Evolutionary conservation across 768 basidiomycete genomes (phyloP), one percentile per base, ranked within the genome.

Genomic region (Calvatia gigantea): DNA sequence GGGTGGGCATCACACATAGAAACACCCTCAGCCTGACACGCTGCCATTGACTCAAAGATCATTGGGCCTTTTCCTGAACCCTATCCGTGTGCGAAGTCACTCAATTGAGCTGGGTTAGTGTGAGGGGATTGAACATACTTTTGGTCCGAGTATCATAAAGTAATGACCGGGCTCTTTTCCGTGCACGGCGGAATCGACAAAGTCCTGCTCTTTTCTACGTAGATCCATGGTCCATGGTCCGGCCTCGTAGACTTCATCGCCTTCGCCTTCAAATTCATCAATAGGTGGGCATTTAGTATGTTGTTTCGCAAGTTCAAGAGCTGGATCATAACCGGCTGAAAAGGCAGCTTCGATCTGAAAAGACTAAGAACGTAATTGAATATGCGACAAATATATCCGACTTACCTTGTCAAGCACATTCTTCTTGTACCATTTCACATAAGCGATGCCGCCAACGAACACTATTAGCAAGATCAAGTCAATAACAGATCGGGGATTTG

Each of bases 51-150:
- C 54, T 94, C 87, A 51, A 94, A 76, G 54, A 94, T 82, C 89
- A 90, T 87, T 0, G 88, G 88, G 11, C 86, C 85, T 72, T 93
- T 91, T 4, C 89, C 88, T 15, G 85, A 82, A n/a, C 91, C 88
- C 83, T 87, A 51, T n/a, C n/a, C n/a, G n/a, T n/a, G n/a, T n/a
- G n/a, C n/a, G n/a, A n/a, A n/a, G n/a, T 52, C 21, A 53, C 57
- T 19, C 51, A 28, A 4, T 43, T 53, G 27, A 43, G n/a, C n/a
- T n/a, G n/a, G 42, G 6, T 19, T 11, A 51, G 23, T 39, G 15
- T 25, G 21, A n/a, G 54, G 54, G n/a, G 47, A n/a, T n/a, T n/a
- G n/a, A n/a, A n/a, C 63, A 58, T 45, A 86, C 88, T 76, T 94
- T 94, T 6, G 87, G 81, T 1, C 89, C 91, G 42, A 94, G 75